A percentile compares a stretch with the other conserved stretches of the same genome.
Conservation (phyloP, 2,329 filamentous ascomycete genomes). For the Cadophora sp. region DNA sequence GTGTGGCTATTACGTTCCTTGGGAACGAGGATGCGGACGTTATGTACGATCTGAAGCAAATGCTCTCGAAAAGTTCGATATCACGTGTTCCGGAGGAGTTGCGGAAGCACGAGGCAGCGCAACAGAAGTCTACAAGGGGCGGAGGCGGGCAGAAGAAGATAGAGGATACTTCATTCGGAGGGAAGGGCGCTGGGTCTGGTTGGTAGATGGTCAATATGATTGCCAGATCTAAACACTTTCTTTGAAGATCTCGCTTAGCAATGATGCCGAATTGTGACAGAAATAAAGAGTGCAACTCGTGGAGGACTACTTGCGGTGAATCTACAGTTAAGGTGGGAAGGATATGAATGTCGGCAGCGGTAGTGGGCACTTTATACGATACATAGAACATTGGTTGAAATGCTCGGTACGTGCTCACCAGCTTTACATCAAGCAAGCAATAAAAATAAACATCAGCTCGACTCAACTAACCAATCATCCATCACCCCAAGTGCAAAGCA, state of each 20-base stretch:
- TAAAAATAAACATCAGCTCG: not conserved
- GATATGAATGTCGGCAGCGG: too few species aligned
- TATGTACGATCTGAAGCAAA: constrained; percentile 94
- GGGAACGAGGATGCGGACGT: constrained; percentile 89
- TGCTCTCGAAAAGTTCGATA: constrained; percentile 88
- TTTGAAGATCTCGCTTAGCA: not conserved
- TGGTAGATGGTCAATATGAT: constrained; percentile 10
- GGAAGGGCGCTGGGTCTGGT: constrained; percentile 45
- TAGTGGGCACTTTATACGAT: too few species aligned
- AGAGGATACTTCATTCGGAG: constrained; percentile 48
- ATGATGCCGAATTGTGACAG: not conserved
- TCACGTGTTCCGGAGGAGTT: constrained; percentile 92
- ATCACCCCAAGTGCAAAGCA: not conserved
- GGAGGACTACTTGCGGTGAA: not conserved
- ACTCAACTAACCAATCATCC: not conserved
- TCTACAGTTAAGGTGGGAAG: too few species aligned
- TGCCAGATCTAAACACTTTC: not conserved
- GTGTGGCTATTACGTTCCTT: constrained; percentile 95
- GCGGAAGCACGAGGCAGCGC: constrained; percentile 87
- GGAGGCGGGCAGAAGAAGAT: constrained; percentile 53
- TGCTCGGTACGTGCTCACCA: too few species aligned
- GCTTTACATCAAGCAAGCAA: not conserved
- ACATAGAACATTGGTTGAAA: too few species aligned
- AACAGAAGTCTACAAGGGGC: constrained; percentile 72
- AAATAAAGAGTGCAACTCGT: not conserved